Evolutionary conservation across 2,329 filamentous ascomycete genomes (phyloP), one percentile per base, ranked within the genome.

Genomic region (Cladosporium phlei): DNA sequence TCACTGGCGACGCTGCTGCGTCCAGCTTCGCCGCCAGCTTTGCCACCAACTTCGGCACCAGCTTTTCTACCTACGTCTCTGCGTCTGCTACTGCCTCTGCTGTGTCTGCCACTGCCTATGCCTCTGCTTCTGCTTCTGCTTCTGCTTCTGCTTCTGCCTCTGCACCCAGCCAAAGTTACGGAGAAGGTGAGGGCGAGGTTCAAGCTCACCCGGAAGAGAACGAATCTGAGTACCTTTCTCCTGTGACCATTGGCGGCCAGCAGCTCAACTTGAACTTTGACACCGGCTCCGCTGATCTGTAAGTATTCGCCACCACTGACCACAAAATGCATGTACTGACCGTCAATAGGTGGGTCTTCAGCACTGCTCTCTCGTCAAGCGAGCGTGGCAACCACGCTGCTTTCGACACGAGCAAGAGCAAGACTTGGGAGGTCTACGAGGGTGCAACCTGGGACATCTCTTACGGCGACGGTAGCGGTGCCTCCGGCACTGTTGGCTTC

Each of bases 261-360:
- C 76, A 73, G 4, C 58, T 88, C 48, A 79, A 81, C 59, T 68
- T 88, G 61, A 79, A 86, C 62, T 86, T 88, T 60, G 85, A 88
- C 65, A 84, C 82, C n/a, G 85, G 85, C 47, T 87, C 83, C 2
- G 78, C 84, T 10, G 85, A 88, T 64, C 73, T 86, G 69, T 80
- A 73, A 61, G 76, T 63, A n/a, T n/a, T n/a, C n/a, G n/a, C n/a
- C 38, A 21, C 1, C 11, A 42, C 27, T 11, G 33, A 40, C 20
- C 16, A 5, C 16, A 40, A 10, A 17, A 25, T 12, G 10, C n/a
- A 27, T 7, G 8, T 9, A 14, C 35, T 47, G 11, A 29, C 21
- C 3, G 28, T 22, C 10, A 28, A 14, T 22, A 80, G 77, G 45
- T 88, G 83, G 84, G 77, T 85, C 17, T 85, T 88, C 69, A 85